Evolutionary conservation across 73 alveolate genomes (phyloP), one percentile per base, ranked within the genome.

Genomic region (Uronychia setigera): DNA sequence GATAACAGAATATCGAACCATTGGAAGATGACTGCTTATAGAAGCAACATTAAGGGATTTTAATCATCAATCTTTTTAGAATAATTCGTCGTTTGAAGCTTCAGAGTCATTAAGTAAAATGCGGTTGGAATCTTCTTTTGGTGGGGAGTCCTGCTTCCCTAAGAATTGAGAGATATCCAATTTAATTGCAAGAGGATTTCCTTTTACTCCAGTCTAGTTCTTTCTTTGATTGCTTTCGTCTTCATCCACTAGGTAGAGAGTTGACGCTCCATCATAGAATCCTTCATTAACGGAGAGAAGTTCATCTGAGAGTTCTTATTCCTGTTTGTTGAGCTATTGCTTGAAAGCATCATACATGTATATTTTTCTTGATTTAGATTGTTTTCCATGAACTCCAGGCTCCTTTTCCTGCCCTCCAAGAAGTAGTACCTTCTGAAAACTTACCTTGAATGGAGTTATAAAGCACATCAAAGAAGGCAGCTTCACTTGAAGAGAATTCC

Each of bases 371-470:
- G 93, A 78, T 34, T 87, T 87, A 57, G 32, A 25, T 5, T 13
- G 14, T 5, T 76, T 76, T 27, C 46, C 81, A 28, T 46, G 67
- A 19, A 19, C n/a, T 19, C 67, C 67, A 11, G 67, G 67, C 67
- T 46, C 67, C 67, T 46, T 46, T 46, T 5, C 19, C 67, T 46
- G 67, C 1, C 93, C 93, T n/a, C 93, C 93, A 29, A 87, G 35
- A 27, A 87, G 46, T 1, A 87, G 60, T 27, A 87, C 80, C 78
- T 80, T 28, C 27, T 60, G 35, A 26, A 31, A 30, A 5, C 82
- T 32, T 14, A 81, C 30, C 32, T 81, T 87, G 67, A 79, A 87
- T 1, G 79, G 27, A 1, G 81, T 76, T 0, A 87, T 25, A 80
- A 80, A 87, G 31, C 82, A 67, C 35, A 80, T 33, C 1, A 81